Conservation (phyloP, 164 flowering plant species). For the Cinnamomum chago region DNA sequence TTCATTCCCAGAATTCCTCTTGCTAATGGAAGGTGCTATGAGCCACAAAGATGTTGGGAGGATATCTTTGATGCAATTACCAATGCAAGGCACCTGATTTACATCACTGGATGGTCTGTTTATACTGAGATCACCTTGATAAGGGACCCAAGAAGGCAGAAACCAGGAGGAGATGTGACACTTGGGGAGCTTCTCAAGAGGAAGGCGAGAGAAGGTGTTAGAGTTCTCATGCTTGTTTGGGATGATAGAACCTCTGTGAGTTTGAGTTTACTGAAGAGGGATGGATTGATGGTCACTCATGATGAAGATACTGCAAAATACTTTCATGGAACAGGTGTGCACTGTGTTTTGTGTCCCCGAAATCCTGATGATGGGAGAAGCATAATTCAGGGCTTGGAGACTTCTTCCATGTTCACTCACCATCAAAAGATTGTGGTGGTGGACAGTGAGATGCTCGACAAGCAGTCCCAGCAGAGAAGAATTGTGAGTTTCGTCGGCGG, state of each 20-base stretch:
- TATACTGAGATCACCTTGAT: constrained; percentile 57
- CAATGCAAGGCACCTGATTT: constrained; percentile 61
- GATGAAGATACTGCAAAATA: constrained; percentile 60
- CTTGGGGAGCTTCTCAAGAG: constrained; percentile 72
- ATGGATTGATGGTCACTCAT: constrained; percentile 76
- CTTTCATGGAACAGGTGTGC: constrained; percentile 44
- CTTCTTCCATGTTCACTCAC: constrained; percentile 71
- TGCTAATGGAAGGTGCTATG: constrained; percentile 42
- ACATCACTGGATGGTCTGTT: constrained; percentile 80
- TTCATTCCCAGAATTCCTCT: constrained; percentile 51
- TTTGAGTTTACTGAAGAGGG: constrained; percentile 33
- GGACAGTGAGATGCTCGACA: constrained; percentile 39
- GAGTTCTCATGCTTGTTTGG: constrained; percentile 78
- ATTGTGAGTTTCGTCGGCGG: constrained; percentile 75
- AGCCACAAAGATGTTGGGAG: constrained; percentile 73
- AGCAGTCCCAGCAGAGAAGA: constrained; percentile 32
- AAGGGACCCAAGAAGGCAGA: constrained; percentile 54
- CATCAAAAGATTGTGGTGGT: constrained; percentile 72
- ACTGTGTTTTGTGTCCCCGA: constrained; percentile 65
- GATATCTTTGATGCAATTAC: constrained; percentile 65
- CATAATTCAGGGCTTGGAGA: constrained; percentile 47
- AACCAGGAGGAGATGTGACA: constrained; percentile 50
- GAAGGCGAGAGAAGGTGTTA: constrained; percentile 70
- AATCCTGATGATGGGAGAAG: constrained; percentile 57
- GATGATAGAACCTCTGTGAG: constrained; percentile 65